phyloP scores from a whole-genome alignment of 2,329 filamentous ascomycete genomes.

The Tothia fuscella region DNA sequence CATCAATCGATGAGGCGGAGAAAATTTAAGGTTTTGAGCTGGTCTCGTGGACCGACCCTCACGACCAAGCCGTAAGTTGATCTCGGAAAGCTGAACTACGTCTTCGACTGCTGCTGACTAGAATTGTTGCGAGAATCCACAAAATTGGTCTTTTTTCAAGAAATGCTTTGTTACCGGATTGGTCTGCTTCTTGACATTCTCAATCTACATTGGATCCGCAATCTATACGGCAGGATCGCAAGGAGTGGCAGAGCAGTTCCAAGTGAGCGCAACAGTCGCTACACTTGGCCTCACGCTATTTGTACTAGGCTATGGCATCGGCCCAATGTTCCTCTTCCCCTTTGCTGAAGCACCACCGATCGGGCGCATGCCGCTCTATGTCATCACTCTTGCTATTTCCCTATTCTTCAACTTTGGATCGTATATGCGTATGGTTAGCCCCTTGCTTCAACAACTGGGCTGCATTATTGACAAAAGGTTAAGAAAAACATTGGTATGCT shows the following conservation, averaged over 20 bases:
- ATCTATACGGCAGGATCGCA: slow-evolving; percentile 4
- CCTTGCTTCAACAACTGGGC: slow-evolving; percentile 45
- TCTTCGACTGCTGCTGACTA: too few relatives aligned
- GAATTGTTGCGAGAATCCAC: too few relatives aligned
- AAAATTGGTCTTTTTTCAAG: slow-evolving; percentile 52
- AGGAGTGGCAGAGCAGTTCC: slow-evolving; percentile 26
- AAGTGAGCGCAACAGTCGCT: slow-evolving; percentile 26
- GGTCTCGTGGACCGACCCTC: too few relatives aligned
- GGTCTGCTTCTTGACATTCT: slow-evolving; percentile 17
- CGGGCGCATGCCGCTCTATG: slow-evolving; percentile 55
- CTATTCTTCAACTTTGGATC: too few relatives aligned
- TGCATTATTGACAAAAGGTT: slow-evolving; percentile 53
- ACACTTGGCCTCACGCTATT: slow-evolving; percentile 31
- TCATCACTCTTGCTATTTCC: slow-evolving; percentile 50
- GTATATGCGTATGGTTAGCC: slow-evolving; percentile 38
- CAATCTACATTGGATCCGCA: slow-evolving; percentile 14
- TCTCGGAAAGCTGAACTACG: too few relatives aligned
- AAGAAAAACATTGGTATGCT: background rate
- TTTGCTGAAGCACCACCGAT: slow-evolving; percentile 58
- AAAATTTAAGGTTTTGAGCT: too few relatives aligned
- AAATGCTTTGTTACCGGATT: slow-evolving; percentile 40
- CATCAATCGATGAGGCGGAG: too few relatives aligned
- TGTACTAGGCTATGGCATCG: slow-evolving; percentile 30
- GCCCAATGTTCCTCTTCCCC: slow-evolving; percentile 51
- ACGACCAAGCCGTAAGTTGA: too few relatives aligned